phyloP scores from a whole-genome alignment of 2,329 filamentous ascomycete genomes.

The Penicillium fuscoglaucum region DNA sequence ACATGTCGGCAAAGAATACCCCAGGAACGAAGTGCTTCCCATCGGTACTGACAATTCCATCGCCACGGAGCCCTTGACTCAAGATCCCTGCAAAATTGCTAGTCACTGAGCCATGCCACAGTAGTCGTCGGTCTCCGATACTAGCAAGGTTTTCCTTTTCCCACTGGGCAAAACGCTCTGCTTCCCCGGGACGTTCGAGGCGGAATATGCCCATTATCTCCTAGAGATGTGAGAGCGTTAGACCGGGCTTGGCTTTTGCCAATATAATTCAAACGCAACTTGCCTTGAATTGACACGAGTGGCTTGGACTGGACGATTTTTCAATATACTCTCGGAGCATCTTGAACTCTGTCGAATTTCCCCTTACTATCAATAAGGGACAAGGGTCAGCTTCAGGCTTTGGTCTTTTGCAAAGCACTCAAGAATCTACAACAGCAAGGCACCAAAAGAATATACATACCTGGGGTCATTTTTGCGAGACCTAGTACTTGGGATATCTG shows the following conservation, averaged over 20 bases:
- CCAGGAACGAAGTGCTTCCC: conserved; percentile 9
- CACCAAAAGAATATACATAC: background rate
- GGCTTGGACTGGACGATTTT: background rate
- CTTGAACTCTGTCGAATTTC: conserved; percentile 1
- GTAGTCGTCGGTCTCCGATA: conserved; percentile 9
- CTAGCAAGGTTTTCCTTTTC: background rate
- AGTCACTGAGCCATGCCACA: conserved; percentile 18
- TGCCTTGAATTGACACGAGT: background rate
- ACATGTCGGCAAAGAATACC: conserved; percentile 19
- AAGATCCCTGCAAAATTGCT: conserved; percentile 19
- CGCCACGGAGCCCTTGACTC: conserved; percentile 14
- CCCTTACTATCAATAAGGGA: background rate
- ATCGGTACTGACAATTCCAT: background rate
- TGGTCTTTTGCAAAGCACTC: background rate
- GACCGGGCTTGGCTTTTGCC: background rate
- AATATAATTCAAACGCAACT: background rate
- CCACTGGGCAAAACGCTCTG: conserved; percentile 10
- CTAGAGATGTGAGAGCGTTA: background rate
- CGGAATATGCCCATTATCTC: conserved; percentile 13
- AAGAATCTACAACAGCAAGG: background rate
- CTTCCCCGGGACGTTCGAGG: conserved; percentile 16
- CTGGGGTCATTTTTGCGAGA: conserved; percentile 7
- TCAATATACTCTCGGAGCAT: conserved; percentile 6
- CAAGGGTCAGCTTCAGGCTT: background rate
- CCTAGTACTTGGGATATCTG: background rate